Conservation (phyloP, 1,284 basidiomycete genomes). For the Rhodotorula sp. region DNA sequence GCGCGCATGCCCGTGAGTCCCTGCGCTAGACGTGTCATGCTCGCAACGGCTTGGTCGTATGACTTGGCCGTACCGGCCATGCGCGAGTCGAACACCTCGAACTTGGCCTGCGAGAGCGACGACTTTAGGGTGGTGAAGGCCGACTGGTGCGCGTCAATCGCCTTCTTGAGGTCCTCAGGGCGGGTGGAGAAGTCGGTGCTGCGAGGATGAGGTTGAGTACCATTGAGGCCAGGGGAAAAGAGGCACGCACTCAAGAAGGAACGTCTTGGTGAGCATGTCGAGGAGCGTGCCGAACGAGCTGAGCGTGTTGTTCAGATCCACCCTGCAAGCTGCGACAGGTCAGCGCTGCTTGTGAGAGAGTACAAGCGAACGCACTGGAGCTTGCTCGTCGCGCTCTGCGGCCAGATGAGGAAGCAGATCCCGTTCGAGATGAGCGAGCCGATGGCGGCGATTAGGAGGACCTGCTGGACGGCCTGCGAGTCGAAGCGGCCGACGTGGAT, state of each 20-base stretch:
- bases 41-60: slow-evolving; percentile 80
- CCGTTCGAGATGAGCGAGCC: slow-evolving; percentile 78
- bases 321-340: background rate
- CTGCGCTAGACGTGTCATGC: slow-evolving; percentile 82
- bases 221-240: background rate
- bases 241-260: slow-evolving; percentile 66
- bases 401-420: slow-evolving; percentile 79
- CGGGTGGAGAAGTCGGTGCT: slow-evolving; percentile 67
- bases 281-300: slow-evolving; percentile 84
- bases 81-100: slow-evolving; percentile 66
- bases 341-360: too few relatives aligned
- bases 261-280: slow-evolving; percentile 74
- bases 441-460: slow-evolving; percentile 66
- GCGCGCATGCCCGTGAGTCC: slow-evolving; percentile 83
- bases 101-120: slow-evolving; percentile 76
- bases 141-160: slow-evolving; percentile 72
- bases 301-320: slow-evolving; percentile 77
- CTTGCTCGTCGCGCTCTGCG: slow-evolving; percentile 77
- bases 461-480: slow-evolving; percentile 49
- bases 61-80: slow-evolving; percentile 59
- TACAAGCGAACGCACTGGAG: slow-evolving; percentile 59
- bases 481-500: slow-evolving; percentile 58
- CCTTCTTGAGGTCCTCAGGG: slow-evolving; percentile 30
- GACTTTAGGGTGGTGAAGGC: slow-evolving; percentile 85
- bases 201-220: too few relatives aligned